Evolutionary conservation across 2,329 filamentous ascomycete genomes (phyloP).

Genomic region (Ascochyta koolunga): DNA sequence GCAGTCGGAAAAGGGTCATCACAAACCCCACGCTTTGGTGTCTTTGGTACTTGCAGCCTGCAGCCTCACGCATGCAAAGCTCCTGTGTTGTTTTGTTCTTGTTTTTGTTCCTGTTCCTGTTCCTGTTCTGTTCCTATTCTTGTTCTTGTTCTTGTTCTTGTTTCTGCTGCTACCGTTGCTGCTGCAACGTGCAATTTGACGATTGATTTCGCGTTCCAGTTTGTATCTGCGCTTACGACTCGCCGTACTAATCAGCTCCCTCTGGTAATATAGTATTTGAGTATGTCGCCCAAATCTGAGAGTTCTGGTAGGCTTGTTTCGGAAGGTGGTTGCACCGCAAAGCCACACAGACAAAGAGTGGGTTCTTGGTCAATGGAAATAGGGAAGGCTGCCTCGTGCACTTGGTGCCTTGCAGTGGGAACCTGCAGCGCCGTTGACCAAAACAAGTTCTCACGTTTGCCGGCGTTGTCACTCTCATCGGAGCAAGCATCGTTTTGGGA

Average conservation of each 20-base stretch:
- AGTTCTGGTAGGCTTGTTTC: constrained; percentile 15
- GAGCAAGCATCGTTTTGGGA: constrained; percentile 44
- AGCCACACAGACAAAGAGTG: background rate
- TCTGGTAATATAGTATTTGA: constrained; percentile 4
- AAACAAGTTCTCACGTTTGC: constrained; percentile 15
- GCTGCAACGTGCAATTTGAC: background rate
- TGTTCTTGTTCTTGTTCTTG: too few species aligned
- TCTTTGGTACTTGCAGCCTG: constrained; percentile 7
- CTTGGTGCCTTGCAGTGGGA: constrained; percentile 31
- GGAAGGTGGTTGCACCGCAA: constrained; percentile 4
- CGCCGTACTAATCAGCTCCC: background rate
- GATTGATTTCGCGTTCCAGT: background rate
- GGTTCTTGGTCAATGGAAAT: constrained; percentile 9
- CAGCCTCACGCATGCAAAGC: background rate
- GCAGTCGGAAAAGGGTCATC: constrained; percentile 35
- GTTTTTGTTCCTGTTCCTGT: too few species aligned
- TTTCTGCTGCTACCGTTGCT: too few species aligned
- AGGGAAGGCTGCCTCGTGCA: constrained; percentile 13
- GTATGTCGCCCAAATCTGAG: constrained; percentile 1
- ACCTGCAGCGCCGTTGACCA: constrained; percentile 37
- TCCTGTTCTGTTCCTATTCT: too few species aligned
- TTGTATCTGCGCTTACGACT: constrained; percentile 4
- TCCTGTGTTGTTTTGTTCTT: background rate
- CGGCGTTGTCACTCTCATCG: constrained; percentile 21
- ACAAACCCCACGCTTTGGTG: constrained; percentile 24